phyloP scores from a whole-genome alignment of 1,139 yeast species.

The Debaryomycetaceae sp. region DNA sequence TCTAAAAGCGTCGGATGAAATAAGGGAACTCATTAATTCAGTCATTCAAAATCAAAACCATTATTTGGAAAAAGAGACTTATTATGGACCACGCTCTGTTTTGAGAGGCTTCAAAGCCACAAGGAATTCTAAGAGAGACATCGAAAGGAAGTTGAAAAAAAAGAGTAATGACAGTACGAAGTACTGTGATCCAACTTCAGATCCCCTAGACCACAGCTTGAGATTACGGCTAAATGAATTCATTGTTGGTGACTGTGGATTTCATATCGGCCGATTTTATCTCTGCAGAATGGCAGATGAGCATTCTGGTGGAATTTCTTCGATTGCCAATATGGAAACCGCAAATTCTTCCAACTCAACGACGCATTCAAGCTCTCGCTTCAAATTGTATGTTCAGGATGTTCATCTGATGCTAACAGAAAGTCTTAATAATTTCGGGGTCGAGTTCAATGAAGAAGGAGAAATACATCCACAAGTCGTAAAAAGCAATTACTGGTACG shows the following conservation, averaged over 20 bases:
- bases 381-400: constrained; percentile 52
- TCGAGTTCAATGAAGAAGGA: constrained; percentile 33
- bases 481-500: constrained; percentile 32
- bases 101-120: constrained; percentile 36
- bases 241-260: constrained; percentile 46
- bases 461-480: constrained; percentile 15
- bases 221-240: constrained; percentile 39
- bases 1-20: constrained; percentile 37
- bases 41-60: constrained; percentile 35
- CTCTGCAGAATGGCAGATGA: constrained; percentile 41
- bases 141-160: constrained; percentile 29
- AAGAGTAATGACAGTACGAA: constrained; percentile 24
- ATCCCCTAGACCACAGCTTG: constrained; percentile 39
- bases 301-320: constrained; percentile 37
- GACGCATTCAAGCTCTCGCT: constrained; percentile 26
- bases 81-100: constrained; percentile 38
- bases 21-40: constrained; percentile 34
- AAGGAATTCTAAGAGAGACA: constrained; percentile 27
- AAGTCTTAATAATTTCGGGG: constrained; percentile 26
- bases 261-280: constrained; percentile 44
- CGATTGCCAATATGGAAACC: constrained; percentile 29
- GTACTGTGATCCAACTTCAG: constrained; percentile 41
- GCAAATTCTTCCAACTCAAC: constrained; percentile 5
- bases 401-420: constrained; percentile 33
- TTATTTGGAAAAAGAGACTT: constrained; percentile 45